Base-by-base conservation (phyloP, 2,329 filamentous ascomycete species). In the Fusarium gaditjirri region DNA sequence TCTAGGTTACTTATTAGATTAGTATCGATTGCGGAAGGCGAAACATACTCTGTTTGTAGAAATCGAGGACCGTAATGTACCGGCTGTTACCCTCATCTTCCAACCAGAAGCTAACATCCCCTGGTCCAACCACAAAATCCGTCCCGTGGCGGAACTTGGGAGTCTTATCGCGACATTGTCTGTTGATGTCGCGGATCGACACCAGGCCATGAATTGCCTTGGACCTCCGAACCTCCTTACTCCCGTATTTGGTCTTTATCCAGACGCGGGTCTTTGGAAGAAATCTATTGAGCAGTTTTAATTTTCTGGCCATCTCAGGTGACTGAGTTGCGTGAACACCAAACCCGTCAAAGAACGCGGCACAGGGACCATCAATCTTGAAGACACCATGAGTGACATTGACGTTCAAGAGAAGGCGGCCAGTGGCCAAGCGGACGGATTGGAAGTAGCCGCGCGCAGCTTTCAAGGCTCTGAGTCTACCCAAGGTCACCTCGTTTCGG, bases 321-420 rank as follows among this genome's bases (percentile, higher is more conserved):
- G 41, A 21, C 66, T 21, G 31, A 17, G 56, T 65, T 3, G 76
- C 67, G n/a, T 49, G n/a, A 11, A 80, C 58, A 0, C 46, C 21
- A 13, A 82, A 62, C 8, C 59, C 58, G 2, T 65, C 33, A 29
- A 85, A 83, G 8, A 87, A 69, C 1, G 80, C 66, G 2, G 73
- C 70, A 5, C 87, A 70, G 0, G 65, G 66, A 4, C 85, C 82
- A 5, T 78, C 70, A 7, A 80, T 76, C 16, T 83, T 85, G 77
- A 90, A 90, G 23, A 88, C 82, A 6, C 84, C 85, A 68, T 89
- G 85, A 0, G 86, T 85, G 14, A 88, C 84, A 61, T 90, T 89
- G 50, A 83, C 81, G 67, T 90, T 90, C 31, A 90, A 78, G 0
- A 90, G 81, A 3, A 90, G 73, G 0, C 86, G 82, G 5, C 86